phyloP scores from a whole-genome alignment of 805 yeast species.

The Pichia membranifaciens region DNA sequence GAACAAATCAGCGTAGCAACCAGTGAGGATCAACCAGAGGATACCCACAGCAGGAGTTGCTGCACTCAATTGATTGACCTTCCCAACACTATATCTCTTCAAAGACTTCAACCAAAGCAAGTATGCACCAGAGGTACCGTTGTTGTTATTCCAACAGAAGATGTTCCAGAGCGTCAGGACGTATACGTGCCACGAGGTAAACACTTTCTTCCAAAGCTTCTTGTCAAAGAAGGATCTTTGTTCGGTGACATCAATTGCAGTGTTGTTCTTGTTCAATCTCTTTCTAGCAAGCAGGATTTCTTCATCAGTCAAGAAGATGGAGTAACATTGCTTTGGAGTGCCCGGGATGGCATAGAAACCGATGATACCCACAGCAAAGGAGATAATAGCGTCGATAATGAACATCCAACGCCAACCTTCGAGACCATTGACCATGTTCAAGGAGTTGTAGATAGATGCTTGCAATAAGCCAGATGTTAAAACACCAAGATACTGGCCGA shows the following conservation, averaged over 20 bases:
- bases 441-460: conserved; percentile 30
- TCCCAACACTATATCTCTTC: conserved; percentile 37
- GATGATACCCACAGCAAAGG: conserved; percentile 24
- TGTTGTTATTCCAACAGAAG: conserved; percentile 58
- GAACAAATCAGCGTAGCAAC: conserved; percentile 48
- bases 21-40: conserved; percentile 38
- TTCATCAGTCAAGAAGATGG: conserved; percentile 47
- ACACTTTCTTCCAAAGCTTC: conserved; percentile 46
- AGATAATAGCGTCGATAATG: conserved; percentile 44
- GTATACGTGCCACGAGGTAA: conserved; percentile 56
- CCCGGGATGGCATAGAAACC: conserved; percentile 46
- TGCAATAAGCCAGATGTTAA: conserved; percentile 54
- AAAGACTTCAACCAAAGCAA: conserved; percentile 57
- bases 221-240: conserved; percentile 34
- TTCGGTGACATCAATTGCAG: conserved; percentile 15
- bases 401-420: conserved; percentile 54
- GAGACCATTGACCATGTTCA: conserved; percentile 22
- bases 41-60: conserved; percentile 57
- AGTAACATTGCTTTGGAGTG: conserved; percentile 53
- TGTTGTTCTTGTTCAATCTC: conserved; percentile 34
- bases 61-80: conserved; percentile 46
- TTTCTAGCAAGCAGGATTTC: conserved; percentile 49
- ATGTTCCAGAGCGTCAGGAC: conserved; percentile 49
- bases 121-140: conserved; percentile 52
- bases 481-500: conserved; percentile 58